phyloP scores from a whole-genome alignment of 306 rosid species.

The Dalbergia oliveri region DNA sequence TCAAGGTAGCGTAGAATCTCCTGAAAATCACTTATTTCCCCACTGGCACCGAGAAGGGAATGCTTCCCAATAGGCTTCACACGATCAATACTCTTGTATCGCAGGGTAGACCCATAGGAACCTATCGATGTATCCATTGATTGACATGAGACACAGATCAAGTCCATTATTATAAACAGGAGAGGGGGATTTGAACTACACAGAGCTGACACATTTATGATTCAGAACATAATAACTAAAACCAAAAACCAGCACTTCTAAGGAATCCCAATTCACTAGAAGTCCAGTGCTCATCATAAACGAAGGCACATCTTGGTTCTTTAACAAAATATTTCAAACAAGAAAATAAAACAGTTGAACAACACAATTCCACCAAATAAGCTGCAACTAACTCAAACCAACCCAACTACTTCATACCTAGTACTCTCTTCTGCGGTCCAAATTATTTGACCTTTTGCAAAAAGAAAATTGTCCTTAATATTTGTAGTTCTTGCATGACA shows the following conservation, averaged over 20 bases:
- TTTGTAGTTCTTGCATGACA: no score
- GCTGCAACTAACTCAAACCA: not conserved
- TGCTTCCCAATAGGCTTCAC: constrained; percentile 88
- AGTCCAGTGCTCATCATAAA: not conserved
- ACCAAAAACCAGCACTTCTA: constrained; percentile 2
- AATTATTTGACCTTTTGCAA: no score
- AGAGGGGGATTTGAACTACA: not conserved
- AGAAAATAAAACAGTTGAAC: not conserved
- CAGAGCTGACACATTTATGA: constrained; percentile 1
- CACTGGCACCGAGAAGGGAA: constrained; percentile 92
- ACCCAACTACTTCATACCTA: not conserved
- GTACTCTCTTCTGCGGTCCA: no score
- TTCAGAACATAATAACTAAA: not conserved
- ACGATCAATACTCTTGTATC: constrained; percentile 91
- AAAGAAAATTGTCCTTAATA: no score
- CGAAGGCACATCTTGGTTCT: not conserved
- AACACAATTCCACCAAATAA: constrained; percentile 9
- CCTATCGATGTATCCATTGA: constrained; percentile 59
- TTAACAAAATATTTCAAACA: not conserved
- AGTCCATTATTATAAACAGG: not conserved
- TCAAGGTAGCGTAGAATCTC: constrained; percentile 80
- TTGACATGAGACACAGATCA: not conserved
- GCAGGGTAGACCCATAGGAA: constrained; percentile 93
- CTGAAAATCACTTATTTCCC: constrained; percentile 97
- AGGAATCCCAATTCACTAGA: not conserved